Evolutionary conservation across 1,284 basidiomycete species (phyloP).

Genomic region (Ceratobasidium papillatum): DNA sequence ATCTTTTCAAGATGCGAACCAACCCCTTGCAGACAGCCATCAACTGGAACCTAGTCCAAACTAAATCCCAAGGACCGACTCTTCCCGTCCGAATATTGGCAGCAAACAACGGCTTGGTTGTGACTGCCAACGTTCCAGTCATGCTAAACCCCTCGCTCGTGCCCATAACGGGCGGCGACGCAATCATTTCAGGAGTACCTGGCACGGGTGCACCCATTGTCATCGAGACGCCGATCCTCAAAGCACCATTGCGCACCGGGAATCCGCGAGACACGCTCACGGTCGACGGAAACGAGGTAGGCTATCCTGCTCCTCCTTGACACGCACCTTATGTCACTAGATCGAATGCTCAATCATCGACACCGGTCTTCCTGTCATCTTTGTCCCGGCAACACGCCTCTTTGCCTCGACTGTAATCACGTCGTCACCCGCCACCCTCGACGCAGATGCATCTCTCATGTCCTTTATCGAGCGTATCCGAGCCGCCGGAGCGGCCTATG

Average conservation of each 20-base stretch:
- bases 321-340: not conserved
- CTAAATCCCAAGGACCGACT: slow-evolving; percentile 5
- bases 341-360: slow-evolving; percentile 41
- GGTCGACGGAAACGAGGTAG: slow-evolving; percentile 29
- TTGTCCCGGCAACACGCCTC: slow-evolving; percentile 48
- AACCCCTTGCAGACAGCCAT: slow-evolving; percentile 26
- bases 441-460: slow-evolving; percentile 22
- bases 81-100: slow-evolving; percentile 38
- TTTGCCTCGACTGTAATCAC: slow-evolving; percentile 45
- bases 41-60: slow-evolving; percentile 36
- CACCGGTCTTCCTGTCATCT: slow-evolving; percentile 47
- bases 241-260: slow-evolving; percentile 28
- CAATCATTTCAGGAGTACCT: slow-evolving; percentile 38
- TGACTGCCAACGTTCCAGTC: slow-evolving; percentile 33
- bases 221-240: slow-evolving; percentile 41
- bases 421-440: slow-evolving; percentile 49
- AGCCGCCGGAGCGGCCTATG: slow-evolving; percentile 14
- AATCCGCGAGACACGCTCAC: slow-evolving; percentile 20
- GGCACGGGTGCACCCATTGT: slow-evolving; percentile 36
- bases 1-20: not conserved
- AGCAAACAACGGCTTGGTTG: slow-evolving; percentile 40
- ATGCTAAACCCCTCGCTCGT: slow-evolving; percentile 22
- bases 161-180: slow-evolving; percentile 37
- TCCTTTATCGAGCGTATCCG: slow-evolving; percentile 24
- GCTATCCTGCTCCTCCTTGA: not conserved